Percentiles rank a stretch among this genome's conserved stretches.
Evolutionary conservation across 495 filamentous ascomycete genomes (phyloP).

Genomic region (Filosporella fistucella): DNA sequence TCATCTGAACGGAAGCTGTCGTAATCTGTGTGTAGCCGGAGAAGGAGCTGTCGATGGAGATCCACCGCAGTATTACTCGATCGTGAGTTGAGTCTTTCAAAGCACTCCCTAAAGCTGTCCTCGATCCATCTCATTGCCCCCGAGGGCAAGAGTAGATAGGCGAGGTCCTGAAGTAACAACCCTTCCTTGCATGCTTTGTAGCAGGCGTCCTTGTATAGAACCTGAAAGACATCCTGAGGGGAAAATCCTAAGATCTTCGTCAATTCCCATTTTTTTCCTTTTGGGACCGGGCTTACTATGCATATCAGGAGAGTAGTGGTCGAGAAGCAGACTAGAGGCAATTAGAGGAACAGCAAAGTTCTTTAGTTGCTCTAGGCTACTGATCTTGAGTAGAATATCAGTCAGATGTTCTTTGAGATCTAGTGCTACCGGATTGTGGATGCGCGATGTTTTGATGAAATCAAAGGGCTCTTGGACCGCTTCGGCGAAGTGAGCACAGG

Average conservation of each 20-base stretch:
- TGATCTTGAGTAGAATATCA: conserved; percentile 4
- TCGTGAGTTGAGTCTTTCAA: too few relatives aligned
- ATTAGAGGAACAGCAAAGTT: conserved; percentile 4
- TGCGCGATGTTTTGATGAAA: conserved; percentile 4
- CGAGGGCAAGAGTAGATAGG: conserved; percentile 11
- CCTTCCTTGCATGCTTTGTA: conserved; percentile 1
- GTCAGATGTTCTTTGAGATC: conserved; percentile 12
- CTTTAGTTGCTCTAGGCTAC: not conserved
- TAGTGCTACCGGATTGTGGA: conserved; percentile 4
- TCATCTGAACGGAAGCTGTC: too few relatives aligned
- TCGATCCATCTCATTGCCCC: conserved; percentile 10
- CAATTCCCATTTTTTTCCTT: not conserved
- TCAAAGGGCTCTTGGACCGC: conserved; percentile 7
- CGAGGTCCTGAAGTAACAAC: conserved; percentile 2
- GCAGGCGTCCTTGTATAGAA: conserved; percentile 12
- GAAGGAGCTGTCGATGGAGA: conserved; percentile 2
- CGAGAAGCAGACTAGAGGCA: conserved; percentile 15
- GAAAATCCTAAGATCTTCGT: conserved; percentile 7
- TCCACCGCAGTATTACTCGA: too few relatives aligned
- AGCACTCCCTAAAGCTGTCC: conserved; percentile 3
- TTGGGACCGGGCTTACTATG: conserved; percentile 15
- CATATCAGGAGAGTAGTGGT: conserved; percentile 17
- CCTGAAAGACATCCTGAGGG: conserved; percentile 15
- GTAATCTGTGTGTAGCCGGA: conserved; percentile 1
- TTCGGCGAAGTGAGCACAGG: conserved; percentile 3